phyloP scores from a whole-genome alignment of 2,329 filamentous ascomycete genomes.

The Fusarium vanettenii region DNA sequence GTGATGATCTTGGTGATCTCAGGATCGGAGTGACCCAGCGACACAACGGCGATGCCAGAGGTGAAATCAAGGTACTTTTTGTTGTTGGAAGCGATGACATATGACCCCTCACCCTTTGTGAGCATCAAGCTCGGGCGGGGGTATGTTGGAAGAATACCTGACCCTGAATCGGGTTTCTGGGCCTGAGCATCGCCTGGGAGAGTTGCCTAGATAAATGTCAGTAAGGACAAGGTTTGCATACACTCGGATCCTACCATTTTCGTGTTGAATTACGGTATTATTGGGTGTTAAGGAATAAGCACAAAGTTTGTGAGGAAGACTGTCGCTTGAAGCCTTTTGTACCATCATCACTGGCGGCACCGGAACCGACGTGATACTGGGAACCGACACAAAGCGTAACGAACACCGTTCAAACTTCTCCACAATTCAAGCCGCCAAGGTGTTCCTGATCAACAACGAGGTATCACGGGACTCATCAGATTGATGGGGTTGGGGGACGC shows the following conservation, averaged over 20 bases:
- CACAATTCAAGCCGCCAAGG: neutral
- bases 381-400: neutral
- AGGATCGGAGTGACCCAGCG: neutral
- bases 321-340: neutral
- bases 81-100: neutral
- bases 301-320: neutral
- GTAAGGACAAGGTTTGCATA: neutral
- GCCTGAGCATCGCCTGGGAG: neutral
- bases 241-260: neutral
- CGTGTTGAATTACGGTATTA: neutral
- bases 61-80: conserved; percentile 8
- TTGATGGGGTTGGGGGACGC: neutral
- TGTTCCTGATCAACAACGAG: neutral
- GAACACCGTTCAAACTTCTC: neutral
- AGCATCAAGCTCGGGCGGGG: conserved; percentile 2
- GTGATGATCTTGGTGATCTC: conserved; percentile 1
- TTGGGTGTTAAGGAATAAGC: neutral
- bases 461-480: neutral
- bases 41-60: conserved; percentile 3
- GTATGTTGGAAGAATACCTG: conserved; percentile 5
- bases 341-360: neutral
- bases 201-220: neutral
- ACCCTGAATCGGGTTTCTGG: neutral
- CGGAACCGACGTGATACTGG: neutral
- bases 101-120: neutral